Conservation (phyloP, 768 basidiomycete genomes). For the Mycena crocata region DNA sequence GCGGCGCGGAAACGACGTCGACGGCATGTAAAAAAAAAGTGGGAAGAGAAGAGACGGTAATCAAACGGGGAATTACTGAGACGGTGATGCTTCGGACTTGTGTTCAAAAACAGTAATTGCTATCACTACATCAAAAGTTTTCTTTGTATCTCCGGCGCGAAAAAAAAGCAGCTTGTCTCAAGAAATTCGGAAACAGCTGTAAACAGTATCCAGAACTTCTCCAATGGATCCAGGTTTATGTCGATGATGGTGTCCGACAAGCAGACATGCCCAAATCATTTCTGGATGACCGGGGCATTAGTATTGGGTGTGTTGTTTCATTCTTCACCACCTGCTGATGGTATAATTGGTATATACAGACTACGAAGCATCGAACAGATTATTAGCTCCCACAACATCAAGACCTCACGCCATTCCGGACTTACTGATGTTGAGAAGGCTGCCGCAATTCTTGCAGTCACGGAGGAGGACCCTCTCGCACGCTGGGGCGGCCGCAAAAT, state of each 20-base stretch:
- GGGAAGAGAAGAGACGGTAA: no score
- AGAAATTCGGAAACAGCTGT: no score
- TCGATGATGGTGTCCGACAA: conserved; percentile 3
- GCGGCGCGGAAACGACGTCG: no score
- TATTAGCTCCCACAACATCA: not conserved
- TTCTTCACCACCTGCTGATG: not conserved
- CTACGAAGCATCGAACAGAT: conserved; percentile 2
- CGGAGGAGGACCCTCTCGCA: conserved; percentile 7
- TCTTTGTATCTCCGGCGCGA: no score
- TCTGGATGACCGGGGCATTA: not conserved
- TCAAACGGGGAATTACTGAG: no score
- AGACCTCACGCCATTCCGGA: conserved; percentile 6
- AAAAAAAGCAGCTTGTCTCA: no score
- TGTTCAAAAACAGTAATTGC: no score
- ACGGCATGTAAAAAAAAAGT: no score
- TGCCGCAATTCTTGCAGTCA: conserved; percentile 5
- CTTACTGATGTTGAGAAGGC: conserved; percentile 4
- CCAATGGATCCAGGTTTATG: not conserved
- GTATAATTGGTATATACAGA: not conserved
- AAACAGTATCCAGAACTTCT: conserved; percentile 6
- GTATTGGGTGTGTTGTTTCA: not conserved
- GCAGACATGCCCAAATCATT: not conserved
- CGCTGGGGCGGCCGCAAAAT: conserved; percentile 16
- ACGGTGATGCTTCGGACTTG: no score
- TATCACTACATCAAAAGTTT: no score